Evolutionary conservation across 2,329 filamentous ascomycete genomes (phyloP).

Genomic region (Hypoxylon sp.): DNA sequence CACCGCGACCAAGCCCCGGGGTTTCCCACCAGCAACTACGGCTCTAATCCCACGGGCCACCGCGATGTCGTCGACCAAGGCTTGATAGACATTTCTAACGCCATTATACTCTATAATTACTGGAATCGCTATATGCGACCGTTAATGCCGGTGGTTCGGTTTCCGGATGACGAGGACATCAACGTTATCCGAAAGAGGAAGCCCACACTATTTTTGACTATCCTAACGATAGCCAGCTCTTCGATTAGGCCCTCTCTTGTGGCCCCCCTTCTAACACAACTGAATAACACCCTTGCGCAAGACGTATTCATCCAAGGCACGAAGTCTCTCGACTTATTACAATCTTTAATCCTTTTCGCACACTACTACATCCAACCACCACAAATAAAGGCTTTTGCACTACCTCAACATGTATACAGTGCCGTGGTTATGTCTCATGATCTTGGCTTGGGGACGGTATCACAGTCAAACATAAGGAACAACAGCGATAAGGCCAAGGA

Average conservation of each 20-base stretch:
- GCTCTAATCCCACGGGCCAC: neutral
- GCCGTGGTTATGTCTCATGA: conserved; percentile 32
- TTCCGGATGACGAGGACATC: conserved; percentile 15
- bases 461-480: neutral
- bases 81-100: conserved; percentile 23
- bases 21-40: neutral
- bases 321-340: conserved; percentile 30
- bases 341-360: conserved; percentile 29
- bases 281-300: conserved; percentile 27
- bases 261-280: conserved; percentile 15
- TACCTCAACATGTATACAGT: conserved; percentile 30
- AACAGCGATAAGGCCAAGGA: conserved; percentile 4
- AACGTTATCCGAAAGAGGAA: conserved; percentile 14
- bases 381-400: conserved; percentile 22
- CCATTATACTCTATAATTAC: conserved; percentile 21
- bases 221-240: conserved; percentile 29
- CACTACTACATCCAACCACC: conserved; percentile 32
- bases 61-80: conserved; percentile 18
- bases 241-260: conserved; percentile 21
- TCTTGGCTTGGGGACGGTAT: conserved; percentile 12
- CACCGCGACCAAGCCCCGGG: neutral
- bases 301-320: conserved; percentile 31
- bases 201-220: conserved; percentile 26
- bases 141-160: conserved; percentile 25
- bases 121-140: conserved; percentile 31